phyloP scores from a whole-genome alignment of 2,329 filamentous ascomycete species.

The Phaeosphaeria sp. region DNA sequence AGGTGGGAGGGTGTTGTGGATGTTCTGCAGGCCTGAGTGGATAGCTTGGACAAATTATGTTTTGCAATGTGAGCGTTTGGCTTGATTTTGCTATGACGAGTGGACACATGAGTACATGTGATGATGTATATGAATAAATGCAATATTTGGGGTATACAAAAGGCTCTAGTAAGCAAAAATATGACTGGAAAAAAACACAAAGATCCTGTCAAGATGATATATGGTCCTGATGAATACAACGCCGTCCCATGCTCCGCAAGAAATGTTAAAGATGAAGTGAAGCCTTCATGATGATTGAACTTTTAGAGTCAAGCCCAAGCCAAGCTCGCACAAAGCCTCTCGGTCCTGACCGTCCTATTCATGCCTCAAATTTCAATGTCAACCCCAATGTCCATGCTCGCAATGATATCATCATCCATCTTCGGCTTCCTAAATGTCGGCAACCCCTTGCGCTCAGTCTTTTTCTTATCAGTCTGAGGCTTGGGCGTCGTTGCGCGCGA shows the following conservation, averaged over 20 bases:
- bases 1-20: slow-evolving; percentile 67
- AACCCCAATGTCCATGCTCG: slow-evolving; percentile 85
- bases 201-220: background rate
- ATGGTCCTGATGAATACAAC: background rate
- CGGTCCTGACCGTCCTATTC: background rate
- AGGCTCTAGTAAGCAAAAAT: background rate
- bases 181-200: background rate
- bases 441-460: slow-evolving; percentile 59
- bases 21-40: slow-evolving; percentile 56
- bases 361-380: slow-evolving; percentile 78
- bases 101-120: background rate
- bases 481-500: slow-evolving; percentile 52
- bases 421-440: slow-evolving; percentile 77
- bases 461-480: slow-evolving; percentile 59
- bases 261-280: background rate
- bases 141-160: background rate
- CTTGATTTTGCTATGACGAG: background rate
- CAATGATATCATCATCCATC: slow-evolving; percentile 93
- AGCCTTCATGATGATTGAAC: background rate
- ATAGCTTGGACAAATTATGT: background rate
- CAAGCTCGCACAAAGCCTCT: too few species aligned
- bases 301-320: background rate
- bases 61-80: background rate
- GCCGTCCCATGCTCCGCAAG: background rate
- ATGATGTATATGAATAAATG: background rate